Percentiles rank a stretch among this genome's conserved stretches.
These are phyloP conservation scores for Pseudocercospora cruenta DNA, from an alignment of 2,329 filamentous ascomycete genomes.

Conservation along the genomic window DNA sequence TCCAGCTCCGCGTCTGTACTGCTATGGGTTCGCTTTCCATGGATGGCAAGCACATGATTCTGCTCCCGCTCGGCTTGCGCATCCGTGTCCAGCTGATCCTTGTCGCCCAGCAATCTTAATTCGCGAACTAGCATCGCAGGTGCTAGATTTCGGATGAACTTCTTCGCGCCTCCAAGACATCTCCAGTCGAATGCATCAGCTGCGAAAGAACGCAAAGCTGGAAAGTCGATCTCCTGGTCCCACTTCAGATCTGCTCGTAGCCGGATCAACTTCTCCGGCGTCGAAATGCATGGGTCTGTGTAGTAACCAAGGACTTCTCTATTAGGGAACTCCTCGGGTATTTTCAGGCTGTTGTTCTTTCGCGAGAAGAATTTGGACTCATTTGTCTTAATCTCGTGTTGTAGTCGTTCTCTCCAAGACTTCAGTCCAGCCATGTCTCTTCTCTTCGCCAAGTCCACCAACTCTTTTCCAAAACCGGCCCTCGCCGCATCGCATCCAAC, in stretches of 20 bases:
- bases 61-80: slow-evolving; percentile 53
- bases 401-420: slow-evolving; percentile 72
- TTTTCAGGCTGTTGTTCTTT: slow-evolving; percentile 71
- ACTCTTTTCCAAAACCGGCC: slow-evolving; percentile 78
- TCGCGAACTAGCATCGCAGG: slow-evolving; percentile 72
- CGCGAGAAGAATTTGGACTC: slow-evolving; percentile 78
- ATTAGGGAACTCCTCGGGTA: slow-evolving; percentile 82
- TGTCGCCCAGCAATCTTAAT: slow-evolving; percentile 45
- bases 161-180: slow-evolving; percentile 75
- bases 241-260: slow-evolving; percentile 61
- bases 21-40: slow-evolving; percentile 68
- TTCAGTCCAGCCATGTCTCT: slow-evolving; percentile 63
- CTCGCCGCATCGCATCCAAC: slow-evolving; percentile 86
- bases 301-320: slow-evolving; percentile 82
- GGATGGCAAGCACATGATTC: slow-evolving; percentile 66
- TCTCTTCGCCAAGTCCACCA: slow-evolving; percentile 65
- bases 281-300: slow-evolving; percentile 81
- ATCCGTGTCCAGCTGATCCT: slow-evolving; percentile 36
- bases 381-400: slow-evolving; percentile 80
- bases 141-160: slow-evolving; percentile 79
- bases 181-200: slow-evolving; percentile 86
- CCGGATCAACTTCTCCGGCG: slow-evolving; percentile 57
- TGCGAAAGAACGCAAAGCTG: slow-evolving; percentile 72
- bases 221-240: slow-evolving; percentile 66
- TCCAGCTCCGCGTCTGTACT: slow-evolving; percentile 77